These are phyloP conservation scores for Xylariaceae sp. DNA, from an alignment of 2,329 filamentous ascomycete species.

Conservation along the genomic window DNA sequence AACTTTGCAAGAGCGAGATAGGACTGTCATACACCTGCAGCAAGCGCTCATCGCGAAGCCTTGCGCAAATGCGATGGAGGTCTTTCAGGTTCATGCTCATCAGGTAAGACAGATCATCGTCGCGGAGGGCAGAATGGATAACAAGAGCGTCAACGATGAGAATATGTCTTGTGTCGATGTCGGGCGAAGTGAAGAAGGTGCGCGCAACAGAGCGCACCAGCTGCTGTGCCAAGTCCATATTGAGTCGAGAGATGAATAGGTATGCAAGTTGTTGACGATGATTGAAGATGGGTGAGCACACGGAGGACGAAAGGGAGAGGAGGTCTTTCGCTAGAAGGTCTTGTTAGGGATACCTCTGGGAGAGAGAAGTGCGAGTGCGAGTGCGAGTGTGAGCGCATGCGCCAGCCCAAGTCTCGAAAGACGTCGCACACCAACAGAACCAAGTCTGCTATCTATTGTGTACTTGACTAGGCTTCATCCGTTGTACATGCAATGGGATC, in stretches of 20 bases:
- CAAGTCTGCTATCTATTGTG: constrained; percentile 5
- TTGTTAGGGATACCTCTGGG: neutral
- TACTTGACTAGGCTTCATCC: neutral
- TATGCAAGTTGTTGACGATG: no score
- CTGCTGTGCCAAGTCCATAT: constrained; percentile 60
- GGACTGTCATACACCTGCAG: constrained; percentile 70
- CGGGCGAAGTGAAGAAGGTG: constrained; percentile 76
- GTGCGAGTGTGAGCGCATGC: neutral
- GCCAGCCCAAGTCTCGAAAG: no score
- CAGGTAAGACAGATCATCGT: constrained; percentile 85
- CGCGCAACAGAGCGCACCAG: constrained; percentile 85
- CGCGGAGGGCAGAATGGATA: constrained; percentile 77
- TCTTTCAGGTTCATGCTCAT: constrained; percentile 92
- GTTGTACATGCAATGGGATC: neutral
- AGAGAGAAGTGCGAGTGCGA: neutral
- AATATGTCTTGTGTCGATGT: constrained; percentile 70
- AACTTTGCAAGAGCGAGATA: neutral
- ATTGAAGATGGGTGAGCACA: neutral
- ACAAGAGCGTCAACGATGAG: constrained; percentile 80
- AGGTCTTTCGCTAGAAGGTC: neutral
- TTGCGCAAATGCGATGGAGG: constrained; percentile 86
- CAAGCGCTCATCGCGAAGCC: constrained; percentile 84
- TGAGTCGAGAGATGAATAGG: neutral
- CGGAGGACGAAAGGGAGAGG: no score
- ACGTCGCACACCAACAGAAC: no score